These are phyloP conservation scores for Globisporangium sylvaticum DNA, from an alignment of 352 stramenopile genomes.

Conservation along the genomic window DNA sequence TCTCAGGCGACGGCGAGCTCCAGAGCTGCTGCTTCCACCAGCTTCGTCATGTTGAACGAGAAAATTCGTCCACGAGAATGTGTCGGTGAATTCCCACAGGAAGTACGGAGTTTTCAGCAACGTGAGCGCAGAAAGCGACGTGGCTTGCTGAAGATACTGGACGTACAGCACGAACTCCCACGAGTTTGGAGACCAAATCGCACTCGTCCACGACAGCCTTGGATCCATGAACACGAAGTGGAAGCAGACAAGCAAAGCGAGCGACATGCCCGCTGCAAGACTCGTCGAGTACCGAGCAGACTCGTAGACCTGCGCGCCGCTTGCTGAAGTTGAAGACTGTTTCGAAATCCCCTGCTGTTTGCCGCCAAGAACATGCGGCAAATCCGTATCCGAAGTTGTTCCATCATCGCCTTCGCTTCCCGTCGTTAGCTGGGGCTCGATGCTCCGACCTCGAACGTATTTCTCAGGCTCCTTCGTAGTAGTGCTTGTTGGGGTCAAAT, in stretches of 20 bases:
- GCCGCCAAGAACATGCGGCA: conserved; percentile 13
- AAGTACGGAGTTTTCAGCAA: conserved; percentile 32
- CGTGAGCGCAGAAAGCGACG: conserved; percentile 35
- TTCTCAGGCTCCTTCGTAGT: conserved; percentile 13
- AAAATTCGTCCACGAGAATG: conserved; percentile 46
- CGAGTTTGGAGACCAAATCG: conserved; percentile 27
- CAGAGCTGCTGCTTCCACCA: neutral
- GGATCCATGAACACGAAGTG: conserved; percentile 20
- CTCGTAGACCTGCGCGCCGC: conserved; percentile 13
- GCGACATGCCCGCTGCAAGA: conserved; percentile 15
- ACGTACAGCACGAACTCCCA: conserved; percentile 51
- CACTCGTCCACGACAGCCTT: conserved; percentile 9
- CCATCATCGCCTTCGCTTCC: neutral
- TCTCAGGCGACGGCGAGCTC: conserved; percentile 17
- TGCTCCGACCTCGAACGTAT: conserved; percentile 27
- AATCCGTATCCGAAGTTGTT: neutral
- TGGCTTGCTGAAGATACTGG: conserved; percentile 37
- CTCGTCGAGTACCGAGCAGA: conserved; percentile 19
- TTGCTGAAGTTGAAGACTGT: neutral
- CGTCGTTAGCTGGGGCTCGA: neutral
- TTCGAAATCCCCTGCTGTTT: neutral
- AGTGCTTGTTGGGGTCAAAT: neutral
- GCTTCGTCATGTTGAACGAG: conserved; percentile 24
- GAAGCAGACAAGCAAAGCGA: conserved; percentile 18
- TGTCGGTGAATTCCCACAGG: conserved; percentile 35